Evolutionary conservation across 305 asterid genomes (phyloP), one percentile per base, ranked within the genome.

Genomic region (Coffea humblotiana): DNA sequence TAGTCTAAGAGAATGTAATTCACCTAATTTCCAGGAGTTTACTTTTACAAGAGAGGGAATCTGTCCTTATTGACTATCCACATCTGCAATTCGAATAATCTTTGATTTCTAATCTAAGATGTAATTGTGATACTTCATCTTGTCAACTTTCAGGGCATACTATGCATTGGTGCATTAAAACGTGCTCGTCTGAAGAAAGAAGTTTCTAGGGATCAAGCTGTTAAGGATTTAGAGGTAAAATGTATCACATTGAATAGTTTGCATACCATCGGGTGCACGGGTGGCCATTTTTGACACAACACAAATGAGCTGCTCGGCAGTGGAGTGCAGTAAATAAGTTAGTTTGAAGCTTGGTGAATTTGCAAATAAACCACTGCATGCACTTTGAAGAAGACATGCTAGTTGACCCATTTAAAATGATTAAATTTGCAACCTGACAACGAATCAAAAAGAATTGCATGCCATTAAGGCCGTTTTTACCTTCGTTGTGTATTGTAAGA

Each of bases 171-270:
- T 58, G 64, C 84, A 84, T 77, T 94, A 84, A 96, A 94, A 86
- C 98, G 97, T 83, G 87, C 97, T 85, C 99, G 92, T 69, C 92
- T 84, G 90, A 92, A 83, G 81, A 87, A 91, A 87, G 93, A 88
- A 85, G 9, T 90, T 78, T 80, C 99, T 73, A 84, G 91, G 85
- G 97, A 91, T 80, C 97, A 96, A 87, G 96, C 99, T 43, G 75
- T 86, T 52, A 94, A 87, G 86, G 95, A 94, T 89, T 93, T 96
- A 74, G 82, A 90, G 99, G 99, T 95, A 37, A 37, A 89, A 83
- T 74, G 56, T 56, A 60, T 71, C 29, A 9, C 61, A 69, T 81
- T 83, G 67, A 72, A 68, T 75, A 65, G 48, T 64, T 74, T 35
- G 72, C 3, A 27, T 70, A 71, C 76, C 51, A 47, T 40, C 18